phyloP scores from a whole-genome alignment of 805 yeast genomes.

The Monosporozyma siamensis region DNA sequence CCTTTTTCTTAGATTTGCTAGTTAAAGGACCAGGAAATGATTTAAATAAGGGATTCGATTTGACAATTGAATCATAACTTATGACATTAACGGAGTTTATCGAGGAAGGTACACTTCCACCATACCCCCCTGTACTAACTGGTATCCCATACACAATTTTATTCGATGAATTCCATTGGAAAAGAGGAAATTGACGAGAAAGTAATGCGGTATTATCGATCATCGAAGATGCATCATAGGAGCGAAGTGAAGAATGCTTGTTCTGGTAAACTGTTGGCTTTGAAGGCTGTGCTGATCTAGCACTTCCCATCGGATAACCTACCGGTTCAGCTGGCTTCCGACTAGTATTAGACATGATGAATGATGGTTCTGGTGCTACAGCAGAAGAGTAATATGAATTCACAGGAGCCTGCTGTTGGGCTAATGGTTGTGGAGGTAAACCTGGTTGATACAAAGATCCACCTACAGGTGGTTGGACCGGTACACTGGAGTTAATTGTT shows the following conservation, averaged over 20 bases:
- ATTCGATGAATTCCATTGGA: conserved; percentile 50
- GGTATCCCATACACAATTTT: conserved; percentile 41
- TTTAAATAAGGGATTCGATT: conserved; percentile 25
- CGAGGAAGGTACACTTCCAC: conserved; percentile 11
- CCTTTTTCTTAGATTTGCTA: conserved; percentile 51
- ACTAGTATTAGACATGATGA: neutral
- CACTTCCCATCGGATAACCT: neutral
- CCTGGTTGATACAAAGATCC: neutral
- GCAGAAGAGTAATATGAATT: neutral
- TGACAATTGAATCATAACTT: conserved; percentile 28
- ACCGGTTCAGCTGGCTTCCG: neutral
- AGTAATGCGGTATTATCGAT: conserved; percentile 47
- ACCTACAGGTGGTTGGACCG: neutral
- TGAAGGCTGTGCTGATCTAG: conserved; percentile 3
- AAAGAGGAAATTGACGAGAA: conserved; percentile 64
- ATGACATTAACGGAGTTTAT: conserved; percentile 31
- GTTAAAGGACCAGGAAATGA: conserved; percentile 45
- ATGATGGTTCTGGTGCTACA: neutral
- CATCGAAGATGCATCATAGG: neutral
- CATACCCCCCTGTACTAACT: conserved; percentile 13
- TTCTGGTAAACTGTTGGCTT: neutral
- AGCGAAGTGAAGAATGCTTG: neutral
- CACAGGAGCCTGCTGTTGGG: neutral
- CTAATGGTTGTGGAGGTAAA: neutral
- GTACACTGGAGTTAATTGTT: neutral